Evolutionary conservation across 2,329 filamentous ascomycete genomes (phyloP).

Genomic region (Mariannaea elegans): DNA sequence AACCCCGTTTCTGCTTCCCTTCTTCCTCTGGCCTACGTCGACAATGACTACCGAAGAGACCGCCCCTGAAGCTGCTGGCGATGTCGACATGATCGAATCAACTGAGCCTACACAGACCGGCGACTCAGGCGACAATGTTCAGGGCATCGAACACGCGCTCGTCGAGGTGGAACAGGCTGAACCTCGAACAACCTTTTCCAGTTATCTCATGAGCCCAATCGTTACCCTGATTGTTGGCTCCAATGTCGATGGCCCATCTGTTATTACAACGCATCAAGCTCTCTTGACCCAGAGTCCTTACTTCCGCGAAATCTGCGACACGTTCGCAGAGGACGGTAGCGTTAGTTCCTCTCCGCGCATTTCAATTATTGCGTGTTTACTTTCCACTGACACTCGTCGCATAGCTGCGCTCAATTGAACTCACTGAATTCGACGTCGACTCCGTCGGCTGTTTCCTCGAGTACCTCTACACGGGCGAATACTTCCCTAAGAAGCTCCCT

Average conservation of each 20-base stretch:
- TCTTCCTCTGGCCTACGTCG: neutral
- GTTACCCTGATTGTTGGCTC: constrained; percentile 73
- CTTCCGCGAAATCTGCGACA: constrained; percentile 70
- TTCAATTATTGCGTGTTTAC: neutral
- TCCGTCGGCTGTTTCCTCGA: constrained; percentile 53
- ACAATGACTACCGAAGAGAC: constrained; percentile 18
- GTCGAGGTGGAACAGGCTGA: constrained; percentile 45
- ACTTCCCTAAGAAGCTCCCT: constrained; percentile 77
- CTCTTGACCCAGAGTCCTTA: constrained; percentile 79
- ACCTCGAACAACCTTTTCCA: constrained; percentile 58
- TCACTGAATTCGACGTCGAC: constrained; percentile 53
- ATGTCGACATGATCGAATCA: constrained; percentile 51
- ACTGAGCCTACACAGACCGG: constrained; percentile 23
- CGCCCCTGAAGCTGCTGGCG: constrained; percentile 33
- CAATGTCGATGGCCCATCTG: constrained; percentile 68
- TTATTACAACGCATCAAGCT: constrained; percentile 81
- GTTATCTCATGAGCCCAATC: constrained; percentile 74
- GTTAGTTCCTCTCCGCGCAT: constrained; percentile 53
- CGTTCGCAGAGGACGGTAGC: constrained; percentile 68
- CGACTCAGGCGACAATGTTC: constrained; percentile 46
- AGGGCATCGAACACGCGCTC: constrained; percentile 50
- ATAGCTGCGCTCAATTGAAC: constrained; percentile 72
- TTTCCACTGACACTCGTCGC: constrained; percentile 2
- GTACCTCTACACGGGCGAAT: constrained; percentile 53
- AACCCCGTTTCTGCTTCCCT: too few species aligned